Conservation (phyloP, 2,329 filamentous ascomycete species). For the Epichloe gansuensis region DNA sequence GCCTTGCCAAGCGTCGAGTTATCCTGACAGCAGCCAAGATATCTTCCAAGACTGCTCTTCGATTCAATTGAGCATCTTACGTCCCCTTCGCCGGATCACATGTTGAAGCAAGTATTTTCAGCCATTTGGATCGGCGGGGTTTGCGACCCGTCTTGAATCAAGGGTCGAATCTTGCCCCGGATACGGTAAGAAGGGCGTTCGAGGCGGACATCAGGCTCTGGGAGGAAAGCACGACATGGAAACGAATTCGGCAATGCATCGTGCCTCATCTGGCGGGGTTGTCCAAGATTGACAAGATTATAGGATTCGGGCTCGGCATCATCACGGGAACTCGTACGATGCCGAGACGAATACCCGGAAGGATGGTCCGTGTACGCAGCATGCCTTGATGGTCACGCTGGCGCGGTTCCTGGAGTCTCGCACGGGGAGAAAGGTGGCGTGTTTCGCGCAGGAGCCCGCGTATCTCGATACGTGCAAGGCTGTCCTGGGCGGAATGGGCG, state of each 20-base stretch:
- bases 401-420: background rate
- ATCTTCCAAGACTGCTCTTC: background rate
- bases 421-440: background rate
- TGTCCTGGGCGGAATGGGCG: slow-evolving; percentile 1
- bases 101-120: background rate
- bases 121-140: background rate
- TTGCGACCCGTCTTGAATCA: too few relatives aligned
- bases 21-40: background rate
- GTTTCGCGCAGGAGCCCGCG: slow-evolving; percentile 8
- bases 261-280: background rate
- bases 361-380: background rate
- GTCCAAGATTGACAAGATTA: slow-evolving; percentile 1
- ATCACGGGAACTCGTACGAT: background rate
- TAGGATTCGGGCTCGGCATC: slow-evolving; percentile 1
- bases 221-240: background rate
- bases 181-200: background rate
- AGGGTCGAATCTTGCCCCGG: background rate
- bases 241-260: background rate
- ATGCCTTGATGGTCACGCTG: slow-evolving; percentile 5
- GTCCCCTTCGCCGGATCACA: background rate
- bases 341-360: background rate
- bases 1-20: background rate
- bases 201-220: background rate
- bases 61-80: background rate
- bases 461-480: slow-evolving; percentile 4